A percentile compares a stretch with the other conserved stretches of the same genome.
Evolutionary conservation across 2,329 filamentous ascomycete species (phyloP).

Genomic region (Mycocentrospora acerina): DNA sequence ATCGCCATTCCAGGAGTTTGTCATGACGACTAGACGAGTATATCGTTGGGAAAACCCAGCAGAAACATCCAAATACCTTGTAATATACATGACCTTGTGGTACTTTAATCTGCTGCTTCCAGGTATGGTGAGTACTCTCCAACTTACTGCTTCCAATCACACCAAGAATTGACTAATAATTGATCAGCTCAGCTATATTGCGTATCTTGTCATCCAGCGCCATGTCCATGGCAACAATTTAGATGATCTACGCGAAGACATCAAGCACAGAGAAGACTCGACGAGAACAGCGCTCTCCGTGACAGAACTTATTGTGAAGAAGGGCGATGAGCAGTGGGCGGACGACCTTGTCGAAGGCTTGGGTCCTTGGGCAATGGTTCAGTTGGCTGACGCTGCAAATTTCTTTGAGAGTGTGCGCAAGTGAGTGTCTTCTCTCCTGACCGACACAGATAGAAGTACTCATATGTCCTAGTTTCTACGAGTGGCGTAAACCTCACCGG

Average conservation of each 20-base stretch:
- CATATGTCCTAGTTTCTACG: slow-evolving; percentile 33
- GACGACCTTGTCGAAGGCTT: slow-evolving; percentile 25
- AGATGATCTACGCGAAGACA: slow-evolving; percentile 29
- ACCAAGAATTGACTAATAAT: neutral
- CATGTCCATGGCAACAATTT: slow-evolving; percentile 20
- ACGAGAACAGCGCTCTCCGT: slow-evolving; percentile 32
- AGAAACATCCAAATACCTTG: slow-evolving; percentile 33
- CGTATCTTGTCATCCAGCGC: slow-evolving; percentile 28
- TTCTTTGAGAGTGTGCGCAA: slow-evolving; percentile 39
- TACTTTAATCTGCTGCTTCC: slow-evolving; percentile 30
- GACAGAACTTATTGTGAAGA: slow-evolving; percentile 41
- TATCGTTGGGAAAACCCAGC: slow-evolving; percentile 41
- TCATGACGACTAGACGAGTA: slow-evolving; percentile 37
- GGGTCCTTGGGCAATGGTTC: slow-evolving; percentile 40
- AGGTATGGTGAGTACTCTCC: slow-evolving; percentile 19
- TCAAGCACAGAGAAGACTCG: slow-evolving; percentile 35
- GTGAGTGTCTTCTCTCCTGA: slow-evolving; percentile 6
- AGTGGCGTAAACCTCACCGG: slow-evolving; percentile 36
- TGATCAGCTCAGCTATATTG: slow-evolving; percentile 18
- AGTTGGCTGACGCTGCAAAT: slow-evolving; percentile 39
- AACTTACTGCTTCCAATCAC: neutral
- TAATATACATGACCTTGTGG: slow-evolving; percentile 28
- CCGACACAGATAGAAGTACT: neutral
- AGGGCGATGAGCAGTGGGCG: slow-evolving; percentile 41
- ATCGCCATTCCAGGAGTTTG: slow-evolving; percentile 37